Evolutionary conservation across 768 basidiomycete species (phyloP), one percentile per base, ranked within the genome.

Genomic region (Russula lepida): DNA sequence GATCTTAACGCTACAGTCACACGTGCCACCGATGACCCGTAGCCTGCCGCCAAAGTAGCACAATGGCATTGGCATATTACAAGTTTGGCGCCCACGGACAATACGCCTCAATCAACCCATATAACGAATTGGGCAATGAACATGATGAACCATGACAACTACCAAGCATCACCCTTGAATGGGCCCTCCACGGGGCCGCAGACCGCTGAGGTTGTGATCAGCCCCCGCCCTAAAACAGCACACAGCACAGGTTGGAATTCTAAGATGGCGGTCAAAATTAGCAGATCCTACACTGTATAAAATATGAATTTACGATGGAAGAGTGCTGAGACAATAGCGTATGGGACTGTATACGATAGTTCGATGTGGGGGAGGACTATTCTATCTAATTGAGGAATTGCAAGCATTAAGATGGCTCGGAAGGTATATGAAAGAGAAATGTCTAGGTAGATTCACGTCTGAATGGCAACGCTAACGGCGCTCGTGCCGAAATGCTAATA

Each of bases 371-470:
- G n/a, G 8, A 9, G 4, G 43, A 21, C n/a, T 28, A 23, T 44
- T 49, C 41, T 21, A 32, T 58, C 57, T 54, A 58, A 58, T 11
- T 58, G 21, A 46, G 30, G 52, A 58, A 48, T 51, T 58, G 56
- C 51, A 58, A 41, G 25, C 11, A 52, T 53, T 46, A 57, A 19
- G 54, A 48, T 25, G 44, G 17, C 1, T 35, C 25, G 11, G 51
- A 52, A 7, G 27, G 28, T 60, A 54, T 13, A 19, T 12, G 23
- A 21, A 30, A 5, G 17, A 27, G 37, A n/a, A 39, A 28, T 25
- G 37, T 48, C 44, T 39, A 47, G 30, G n/a, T 21, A 21, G 25
- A 47, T 33, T 33, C 46, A 13, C 32, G 51, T 32, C n/a, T n/a
- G n/a, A n/a, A 21, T 51, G 35, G 39, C 41, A 56, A 35, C 33